Conservation (phyloP, 192 early-diverging fungal species). For the Rhizophagus prolifer region DNA sequence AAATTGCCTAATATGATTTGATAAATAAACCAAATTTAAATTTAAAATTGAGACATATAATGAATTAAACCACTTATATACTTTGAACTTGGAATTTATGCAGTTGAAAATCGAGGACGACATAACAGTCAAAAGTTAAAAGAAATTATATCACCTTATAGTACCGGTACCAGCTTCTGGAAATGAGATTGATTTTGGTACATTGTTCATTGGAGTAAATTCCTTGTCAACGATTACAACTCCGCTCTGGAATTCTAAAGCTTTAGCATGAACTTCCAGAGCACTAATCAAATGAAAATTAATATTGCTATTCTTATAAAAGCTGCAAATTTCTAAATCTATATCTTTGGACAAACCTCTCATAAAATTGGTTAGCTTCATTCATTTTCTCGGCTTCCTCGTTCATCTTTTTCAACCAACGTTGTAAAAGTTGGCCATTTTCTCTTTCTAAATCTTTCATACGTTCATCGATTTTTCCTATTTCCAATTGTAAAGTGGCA, state of each 20-base stretch:
- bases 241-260: slow-evolving; percentile 18
- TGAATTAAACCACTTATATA: too few species aligned
- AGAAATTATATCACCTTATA: not conserved
- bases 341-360: slow-evolving; percentile 55
- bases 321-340: not conserved
- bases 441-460: slow-evolving; percentile 72
- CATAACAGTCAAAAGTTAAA: not conserved
- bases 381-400: slow-evolving; percentile 91
- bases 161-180: not conserved
- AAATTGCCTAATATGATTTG: not conserved
- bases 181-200: not conserved
- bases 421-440: slow-evolving; percentile 82
- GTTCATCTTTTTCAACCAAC: slow-evolving; percentile 91
- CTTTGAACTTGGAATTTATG: not conserved
- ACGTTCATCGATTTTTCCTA: slow-evolving; percentile 71
- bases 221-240: slow-evolving; percentile 31
- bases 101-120: not conserved
- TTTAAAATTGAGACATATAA: too few species aligned
- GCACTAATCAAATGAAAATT: not conserved
- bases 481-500: slow-evolving; percentile 85
- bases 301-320: too few species aligned
- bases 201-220: not conserved
- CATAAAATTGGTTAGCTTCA: slow-evolving; percentile 86
- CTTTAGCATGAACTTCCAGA: slow-evolving; percentile 23
- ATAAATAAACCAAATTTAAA: too few species aligned